Conservation (phyloP, 306 rosid genomes). For the Cyamopsis tetragonoloba region DNA sequence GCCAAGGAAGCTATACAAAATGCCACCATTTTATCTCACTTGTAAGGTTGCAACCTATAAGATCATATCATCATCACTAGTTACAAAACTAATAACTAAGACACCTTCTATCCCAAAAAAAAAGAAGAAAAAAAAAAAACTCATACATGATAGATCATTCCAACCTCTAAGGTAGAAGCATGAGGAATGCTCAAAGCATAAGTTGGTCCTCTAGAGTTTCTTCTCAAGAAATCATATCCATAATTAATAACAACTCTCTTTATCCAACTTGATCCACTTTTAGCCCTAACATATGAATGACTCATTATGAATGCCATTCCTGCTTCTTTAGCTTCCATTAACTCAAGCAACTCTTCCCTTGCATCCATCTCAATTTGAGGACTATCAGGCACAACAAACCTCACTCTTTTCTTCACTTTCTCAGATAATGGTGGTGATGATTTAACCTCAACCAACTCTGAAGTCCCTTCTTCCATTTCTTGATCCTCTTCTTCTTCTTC, state of each 20-base stretch:
- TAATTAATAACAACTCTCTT: slow-evolving; percentile 72
- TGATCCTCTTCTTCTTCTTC: slow-evolving; percentile 31
- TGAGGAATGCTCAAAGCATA: slow-evolving; percentile 84
- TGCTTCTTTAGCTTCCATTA: slow-evolving; percentile 94
- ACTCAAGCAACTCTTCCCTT: slow-evolving; percentile 66
- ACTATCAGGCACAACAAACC: slow-evolving; percentile 71
- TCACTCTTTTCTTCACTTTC: slow-evolving; percentile 62
- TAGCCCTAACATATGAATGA: slow-evolving; percentile 86
- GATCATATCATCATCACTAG: slow-evolving; percentile 21
- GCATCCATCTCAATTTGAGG: slow-evolving; percentile 58
- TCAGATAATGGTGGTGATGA: no score
- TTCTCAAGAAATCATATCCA: slow-evolving; percentile 87
- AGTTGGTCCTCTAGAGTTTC: slow-evolving; percentile 87
- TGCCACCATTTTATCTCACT: slow-evolving; percentile 47
- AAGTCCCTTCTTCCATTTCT: slow-evolving; percentile 42
- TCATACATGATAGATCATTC: slow-evolving; percentile 82
- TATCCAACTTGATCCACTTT: slow-evolving; percentile 84
- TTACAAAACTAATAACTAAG: slow-evolving; percentile 41
- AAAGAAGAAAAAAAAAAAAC: no score
- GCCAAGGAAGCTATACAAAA: slow-evolving; percentile 32
- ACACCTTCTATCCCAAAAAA: slow-evolving; percentile 1
- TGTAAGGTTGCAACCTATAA: slow-evolving; percentile 35
- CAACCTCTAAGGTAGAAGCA: slow-evolving; percentile 95
- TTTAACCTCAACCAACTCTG: slow-evolving; percentile 64
- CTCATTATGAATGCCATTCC: slow-evolving; percentile 96